Conservation (phyloP, 495 filamentous ascomycete species). For the Penicillium flavigenum region DNA sequence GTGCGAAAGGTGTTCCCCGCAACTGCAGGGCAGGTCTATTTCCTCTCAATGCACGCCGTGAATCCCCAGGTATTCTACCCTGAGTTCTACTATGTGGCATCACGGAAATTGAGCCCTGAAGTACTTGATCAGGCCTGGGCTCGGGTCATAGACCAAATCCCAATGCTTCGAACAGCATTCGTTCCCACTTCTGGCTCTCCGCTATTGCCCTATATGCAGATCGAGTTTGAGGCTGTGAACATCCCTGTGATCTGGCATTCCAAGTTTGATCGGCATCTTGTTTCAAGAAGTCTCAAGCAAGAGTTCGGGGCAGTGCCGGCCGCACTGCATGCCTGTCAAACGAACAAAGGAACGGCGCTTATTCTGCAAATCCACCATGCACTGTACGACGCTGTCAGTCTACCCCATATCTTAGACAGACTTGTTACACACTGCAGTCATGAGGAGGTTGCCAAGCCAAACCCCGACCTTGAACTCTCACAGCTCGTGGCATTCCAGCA, state of each 20-base stretch:
- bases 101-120: constrained; percentile 15
- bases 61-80: constrained; percentile 35
- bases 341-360: constrained; percentile 21
- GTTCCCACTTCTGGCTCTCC: constrained; percentile 20
- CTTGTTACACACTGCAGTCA: constrained; percentile 23
- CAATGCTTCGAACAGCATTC: constrained; percentile 36
- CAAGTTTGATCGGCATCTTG: constrained; percentile 8
- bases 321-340: constrained; percentile 30
- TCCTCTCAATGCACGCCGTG: constrained; percentile 33
- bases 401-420: constrained; percentile 29
- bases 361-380: constrained; percentile 40
- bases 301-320: constrained; percentile 25
- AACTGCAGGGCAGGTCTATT: constrained; percentile 36
- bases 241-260: constrained; percentile 31
- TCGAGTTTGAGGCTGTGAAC: constrained; percentile 23
- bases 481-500: constrained; percentile 33
- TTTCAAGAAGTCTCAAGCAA: constrained; percentile 10
- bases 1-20: constrained; percentile 26
- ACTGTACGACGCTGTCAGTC: constrained; percentile 38
- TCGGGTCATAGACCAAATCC: constrained; percentile 19
- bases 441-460: constrained; percentile 2
- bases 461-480: constrained; percentile 22
- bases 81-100: constrained; percentile 28
- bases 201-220: constrained; percentile 27
- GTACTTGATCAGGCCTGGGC: constrained; percentile 30